Base-by-base conservation (phyloP, 192 early-diverging fungal genomes). In the Coemansia sp. region DNA sequence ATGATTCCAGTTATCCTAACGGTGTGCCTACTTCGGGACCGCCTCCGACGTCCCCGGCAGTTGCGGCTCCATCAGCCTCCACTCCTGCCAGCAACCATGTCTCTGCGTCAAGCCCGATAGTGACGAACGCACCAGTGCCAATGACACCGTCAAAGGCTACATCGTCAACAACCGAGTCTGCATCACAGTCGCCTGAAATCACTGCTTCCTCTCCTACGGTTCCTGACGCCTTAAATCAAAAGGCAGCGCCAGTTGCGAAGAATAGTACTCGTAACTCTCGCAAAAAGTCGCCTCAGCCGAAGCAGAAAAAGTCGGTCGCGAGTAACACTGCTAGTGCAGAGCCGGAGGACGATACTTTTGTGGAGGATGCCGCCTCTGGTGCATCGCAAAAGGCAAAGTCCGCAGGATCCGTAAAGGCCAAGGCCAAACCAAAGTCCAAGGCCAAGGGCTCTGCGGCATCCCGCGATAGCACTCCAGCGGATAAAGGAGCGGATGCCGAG, bases 231-330 rank as follows among this genome's bases (percentile, higher is more conserved):
- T 4, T 71, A 5, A 81, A 73, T 33, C 15, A 38, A 36, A 76
- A 62, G 44, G 24, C 5, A 10, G 46, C 69, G 7, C 72, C 78
- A 44, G 73, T 69, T 4, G 71, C 78, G 9, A 81, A 73, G 61
- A 68, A 66, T 38, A 63, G 71, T 4, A 36, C 71, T n/a, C 70
- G 71, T 58, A 67, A 67, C 38, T 72, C 78, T 33, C 78, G 78
- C 67, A 81, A 76, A 43, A 81, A 76, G 64, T 81, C 78, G n/a
- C 78, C 78, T 1, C 78, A 81, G 74, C 67, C 71, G 14, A 81
- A 73, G 62, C 39, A 39, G 62, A 60, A 68, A n/a, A 72, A 66
- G 26, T 33, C 49, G 34, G 21, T 39, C 2, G 58, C 60, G 12
- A 59, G 35, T 10, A 62, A 48, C 30, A 57, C 51, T 6, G 78